phyloP scores from a whole-genome alignment of 148 eudicot genomes.

The Rhododendron simsii region DNA sequence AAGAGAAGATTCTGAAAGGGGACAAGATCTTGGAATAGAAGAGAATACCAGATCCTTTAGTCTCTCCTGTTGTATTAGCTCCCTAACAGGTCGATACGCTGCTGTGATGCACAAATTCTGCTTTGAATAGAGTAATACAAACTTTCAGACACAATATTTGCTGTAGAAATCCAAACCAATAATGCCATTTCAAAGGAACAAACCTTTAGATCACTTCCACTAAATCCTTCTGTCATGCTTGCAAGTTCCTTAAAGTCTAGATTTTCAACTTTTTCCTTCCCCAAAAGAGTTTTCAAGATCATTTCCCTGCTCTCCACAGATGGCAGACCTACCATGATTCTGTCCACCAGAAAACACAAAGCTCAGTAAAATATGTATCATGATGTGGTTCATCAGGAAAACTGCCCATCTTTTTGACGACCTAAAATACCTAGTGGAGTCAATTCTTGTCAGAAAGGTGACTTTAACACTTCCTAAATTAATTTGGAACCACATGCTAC shows the following conservation, averaged over 20 bases:
- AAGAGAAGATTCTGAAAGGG: not conserved
- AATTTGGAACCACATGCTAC: not conserved
- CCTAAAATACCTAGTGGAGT: not conserved
- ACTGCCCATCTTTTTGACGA: not conserved
- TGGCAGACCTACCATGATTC: constrained; percentile 91
- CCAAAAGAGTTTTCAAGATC: constrained; percentile 73
- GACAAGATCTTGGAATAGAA: not conserved
- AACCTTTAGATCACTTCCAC: constrained; percentile 86
- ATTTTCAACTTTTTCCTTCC: constrained; percentile 66
- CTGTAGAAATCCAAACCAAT: not conserved
- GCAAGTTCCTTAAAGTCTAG: constrained; percentile 84
- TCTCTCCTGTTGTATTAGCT: constrained; percentile 82
- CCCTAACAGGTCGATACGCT: constrained; percentile 91
- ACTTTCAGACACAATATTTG: constrained; percentile 1
- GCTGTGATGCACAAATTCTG: constrained; percentile 92
- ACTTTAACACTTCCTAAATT: not conserved
- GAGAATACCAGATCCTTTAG: constrained; percentile 56
- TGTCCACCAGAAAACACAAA: constrained; percentile 23
- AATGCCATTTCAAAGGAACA: constrained; percentile 12
- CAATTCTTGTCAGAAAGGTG: not conserved
- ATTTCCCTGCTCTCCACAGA: constrained; percentile 71
- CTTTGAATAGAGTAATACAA: constrained; percentile 7
- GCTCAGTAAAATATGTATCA: constrained; percentile 2
- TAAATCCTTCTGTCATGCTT: constrained; percentile 86
- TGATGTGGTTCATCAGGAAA: not conserved